Evolutionary conservation across 306 rosid genomes (phyloP), one percentile per base, ranked within the genome.

Genomic region (Purshia tridentata): DNA sequence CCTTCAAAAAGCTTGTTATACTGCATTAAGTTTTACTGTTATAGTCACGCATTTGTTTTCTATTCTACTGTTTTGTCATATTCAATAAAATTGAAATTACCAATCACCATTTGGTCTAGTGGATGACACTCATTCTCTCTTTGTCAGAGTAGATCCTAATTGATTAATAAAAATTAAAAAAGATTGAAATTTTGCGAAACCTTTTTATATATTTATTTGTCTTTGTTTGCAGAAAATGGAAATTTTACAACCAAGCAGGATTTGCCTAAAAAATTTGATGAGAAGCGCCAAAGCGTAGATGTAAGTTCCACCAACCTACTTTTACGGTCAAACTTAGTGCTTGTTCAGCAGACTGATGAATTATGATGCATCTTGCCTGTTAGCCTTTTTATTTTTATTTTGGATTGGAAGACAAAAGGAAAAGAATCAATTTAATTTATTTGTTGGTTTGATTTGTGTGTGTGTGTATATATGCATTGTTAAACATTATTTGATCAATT

Each of bases 221-320:
- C 16, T 63, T 23, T 35, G 66, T 51, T 4, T 55, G 79, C 87
- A 90, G 93, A 83, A 58, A 53, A 72, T 51, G 84, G 72, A 69
- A 76, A 70, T 61, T 70, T 70, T 14, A 83, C 75, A 78, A 75
- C 29, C 56, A 71, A 55, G 61, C 73, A 72, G 12, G 80, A 74
- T 71, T 80, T 72, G 73, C 74, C 19, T 56, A 40, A 72, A 72
- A 64, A 54, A 65, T 72, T 70, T 44, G 83, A 81, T 55, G 84
- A 79, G 12, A 84, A 83, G 62, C 11, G 20, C 83, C 75, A 73
- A 81, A 80, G 49, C 62, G 47, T 59, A 75, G 80, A 65, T 58
- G 96, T 90, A 81, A 84, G 93, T 78, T 83, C 59, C 39, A 66
- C 29, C 18, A 23, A 37, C 20, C 61, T 53, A 6, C 9, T 65